A percentile compares a stretch with the other conserved stretches of the same genome.
phyloP scores from a whole-genome alignment of 768 basidiomycete genomes.

The Thelephora aurantiotincta region DNA sequence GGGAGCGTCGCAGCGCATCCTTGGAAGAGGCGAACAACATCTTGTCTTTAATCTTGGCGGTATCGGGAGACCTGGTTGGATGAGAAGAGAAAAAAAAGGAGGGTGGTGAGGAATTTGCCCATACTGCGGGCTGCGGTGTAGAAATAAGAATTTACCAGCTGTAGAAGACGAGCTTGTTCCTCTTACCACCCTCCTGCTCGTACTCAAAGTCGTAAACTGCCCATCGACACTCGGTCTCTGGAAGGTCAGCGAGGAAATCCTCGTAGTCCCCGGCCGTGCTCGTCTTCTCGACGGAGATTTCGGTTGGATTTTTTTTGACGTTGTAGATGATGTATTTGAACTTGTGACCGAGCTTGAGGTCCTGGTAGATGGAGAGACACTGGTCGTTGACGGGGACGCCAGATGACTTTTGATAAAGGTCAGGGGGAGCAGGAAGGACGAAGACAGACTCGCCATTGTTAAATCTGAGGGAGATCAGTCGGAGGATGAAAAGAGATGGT shows the following conservation, averaged over 20 bases:
- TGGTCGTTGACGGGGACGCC: constrained; percentile 45
- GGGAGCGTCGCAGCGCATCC: constrained; percentile 56
- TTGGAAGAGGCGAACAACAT: constrained; percentile 88
- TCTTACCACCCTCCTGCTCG: constrained; percentile 52
- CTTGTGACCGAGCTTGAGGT: constrained; percentile 65
- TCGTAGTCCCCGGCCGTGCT: constrained; percentile 37
- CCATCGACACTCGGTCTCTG: constrained; percentile 66
- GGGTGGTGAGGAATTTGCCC: neutral
- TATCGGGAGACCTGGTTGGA: constrained; percentile 66
- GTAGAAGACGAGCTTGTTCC: constrained; percentile 78
- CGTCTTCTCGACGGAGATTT: constrained; percentile 67
- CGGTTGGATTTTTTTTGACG: constrained; percentile 46
- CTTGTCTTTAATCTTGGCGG: constrained; percentile 77
- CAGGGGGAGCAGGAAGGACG: neutral
- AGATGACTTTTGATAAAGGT: constrained; percentile 30
- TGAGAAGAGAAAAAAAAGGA: constrained; percentile 7
- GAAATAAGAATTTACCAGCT: constrained; percentile 55
- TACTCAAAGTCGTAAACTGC: constrained; percentile 91
- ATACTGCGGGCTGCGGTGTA: neutral
- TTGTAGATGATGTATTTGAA: constrained; percentile 75
- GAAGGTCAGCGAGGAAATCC: constrained; percentile 58
- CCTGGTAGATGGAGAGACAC: constrained; percentile 49
- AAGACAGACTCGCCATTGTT: neutral
- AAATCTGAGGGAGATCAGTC: too few relatives aligned
- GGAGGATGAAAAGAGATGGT: too few relatives aligned